Evolutionary conservation across 169 alveolate genomes (phyloP).

Genomic region (Condylostoma magnum): DNA sequence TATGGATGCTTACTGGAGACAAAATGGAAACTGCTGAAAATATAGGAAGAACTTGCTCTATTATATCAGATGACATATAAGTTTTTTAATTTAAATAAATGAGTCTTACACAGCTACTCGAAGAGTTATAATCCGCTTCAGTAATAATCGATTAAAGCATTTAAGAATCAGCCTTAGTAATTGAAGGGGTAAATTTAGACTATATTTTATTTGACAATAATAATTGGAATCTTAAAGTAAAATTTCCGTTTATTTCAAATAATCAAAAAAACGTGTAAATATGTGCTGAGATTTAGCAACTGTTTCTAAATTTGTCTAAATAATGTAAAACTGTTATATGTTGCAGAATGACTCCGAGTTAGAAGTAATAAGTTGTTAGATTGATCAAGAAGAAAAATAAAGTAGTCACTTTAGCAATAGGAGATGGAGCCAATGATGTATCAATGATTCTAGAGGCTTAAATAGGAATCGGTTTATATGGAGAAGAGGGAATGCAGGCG

Average conservation of each 20-base stretch:
- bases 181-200: slow-evolving; percentile 12
- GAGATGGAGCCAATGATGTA: slow-evolving; percentile 99
- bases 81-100: not conserved
- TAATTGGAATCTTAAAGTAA: not conserved
- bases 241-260: too few relatives aligned
- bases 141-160: not conserved
- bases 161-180: not conserved
- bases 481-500: slow-evolving; percentile 97
- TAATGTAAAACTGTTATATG: slow-evolving; percentile 65
- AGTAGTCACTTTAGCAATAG: slow-evolving; percentile 87
- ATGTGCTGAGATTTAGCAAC: not conserved
- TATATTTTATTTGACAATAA: not conserved
- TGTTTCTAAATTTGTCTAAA: slow-evolving; percentile 20
- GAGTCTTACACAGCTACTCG: not conserved
- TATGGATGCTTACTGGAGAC: slow-evolving; percentile 99
- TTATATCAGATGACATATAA: slow-evolving; percentile 19
- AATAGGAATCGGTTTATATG: slow-evolving; percentile 98
- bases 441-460: slow-evolving; percentile 98
- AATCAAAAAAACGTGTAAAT: not conserved
- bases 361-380: slow-evolving; percentile 73
- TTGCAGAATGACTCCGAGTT: slow-evolving; percentile 85
- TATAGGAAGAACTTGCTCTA: slow-evolving; percentile 82
- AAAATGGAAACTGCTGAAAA: slow-evolving; percentile 96
- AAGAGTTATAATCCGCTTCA: not conserved
- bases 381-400: slow-evolving; percentile 79